Evolutionary conservation across 1,284 basidiomycete genomes (phyloP).

Genomic region (Rhodotorula sp.): DNA sequence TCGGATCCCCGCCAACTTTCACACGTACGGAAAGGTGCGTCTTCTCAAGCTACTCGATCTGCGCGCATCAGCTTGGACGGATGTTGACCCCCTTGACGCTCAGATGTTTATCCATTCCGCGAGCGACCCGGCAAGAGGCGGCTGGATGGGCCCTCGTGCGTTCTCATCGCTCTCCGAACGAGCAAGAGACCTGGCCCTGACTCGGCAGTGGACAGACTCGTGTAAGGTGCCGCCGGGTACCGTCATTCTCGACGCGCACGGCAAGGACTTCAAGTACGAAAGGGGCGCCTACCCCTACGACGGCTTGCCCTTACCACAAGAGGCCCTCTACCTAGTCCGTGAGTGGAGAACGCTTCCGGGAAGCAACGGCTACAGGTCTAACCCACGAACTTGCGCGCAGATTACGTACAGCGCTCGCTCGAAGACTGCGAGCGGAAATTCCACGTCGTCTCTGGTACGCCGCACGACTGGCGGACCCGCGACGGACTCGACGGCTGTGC

Average conservation of each 20-base stretch:
- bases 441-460: slow-evolving; percentile 21
- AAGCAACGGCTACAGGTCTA: no score
- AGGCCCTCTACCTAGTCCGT: slow-evolving; percentile 25
- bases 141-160: slow-evolving; percentile 35
- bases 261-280: background rate
- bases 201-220: slow-evolving; percentile 9
- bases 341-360: background rate
- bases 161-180: background rate
- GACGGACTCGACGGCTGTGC: slow-evolving; percentile 36
- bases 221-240: slow-evolving; percentile 24
- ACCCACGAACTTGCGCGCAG: background rate
- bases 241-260: slow-evolving; percentile 23
- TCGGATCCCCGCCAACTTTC: background rate
- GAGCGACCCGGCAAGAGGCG: background rate
- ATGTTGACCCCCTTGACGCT: background rate
- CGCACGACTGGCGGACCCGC: slow-evolving; percentile 30
- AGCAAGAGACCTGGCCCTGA: background rate
- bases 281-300: slow-evolving; percentile 23
- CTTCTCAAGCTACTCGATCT: rapidly evolving
- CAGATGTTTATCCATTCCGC: slow-evolving; percentile 31
- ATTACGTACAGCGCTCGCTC: slow-evolving; percentile 34
- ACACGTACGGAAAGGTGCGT: slow-evolving; percentile 36
- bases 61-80: background rate
- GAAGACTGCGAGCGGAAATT: slow-evolving; percentile 30
- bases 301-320: slow-evolving; percentile 25